A percentile compares a stretch with the other conserved stretches of the same genome.
Evolutionary conservation across 2,329 filamentous ascomycete genomes (phyloP).

Genomic region (Tolypocladium album): DNA sequence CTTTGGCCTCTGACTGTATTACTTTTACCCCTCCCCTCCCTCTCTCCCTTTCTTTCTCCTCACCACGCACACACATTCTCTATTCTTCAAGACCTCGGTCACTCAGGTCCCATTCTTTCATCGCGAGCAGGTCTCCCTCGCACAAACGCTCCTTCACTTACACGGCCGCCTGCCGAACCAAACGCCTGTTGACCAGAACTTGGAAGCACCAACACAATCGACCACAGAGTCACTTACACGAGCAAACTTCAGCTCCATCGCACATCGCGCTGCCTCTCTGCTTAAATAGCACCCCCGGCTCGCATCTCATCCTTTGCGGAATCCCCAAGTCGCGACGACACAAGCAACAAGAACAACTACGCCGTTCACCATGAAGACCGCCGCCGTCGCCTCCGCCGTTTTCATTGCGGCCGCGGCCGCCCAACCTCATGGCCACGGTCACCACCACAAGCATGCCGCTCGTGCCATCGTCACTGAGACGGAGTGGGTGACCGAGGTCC

Average conservation of each 20-base stretch:
- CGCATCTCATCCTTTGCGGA: neutral
- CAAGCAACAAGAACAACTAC: neutral
- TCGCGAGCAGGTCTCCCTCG: constrained; percentile 4
- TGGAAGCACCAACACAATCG: neutral
- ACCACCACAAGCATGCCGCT: constrained; percentile 25
- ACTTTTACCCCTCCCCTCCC: neutral
- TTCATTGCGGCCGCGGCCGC: constrained; percentile 34
- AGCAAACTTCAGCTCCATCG: neutral
- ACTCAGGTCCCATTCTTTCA: constrained; percentile 3
- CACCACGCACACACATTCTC: neutral
- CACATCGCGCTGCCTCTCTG: neutral
- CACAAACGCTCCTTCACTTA: constrained; percentile 5
- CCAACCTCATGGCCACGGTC: constrained; percentile 34
- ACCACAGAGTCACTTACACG: neutral
- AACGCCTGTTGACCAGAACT: neutral
- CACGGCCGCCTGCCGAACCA: neutral
- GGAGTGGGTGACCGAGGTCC: constrained; percentile 40
- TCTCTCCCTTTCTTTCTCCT: neutral
- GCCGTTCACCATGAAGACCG: constrained; percentile 30
- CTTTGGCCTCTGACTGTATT: too few relatives aligned
- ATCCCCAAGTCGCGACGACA: constrained; percentile 2
- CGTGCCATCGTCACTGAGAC: constrained; percentile 34
- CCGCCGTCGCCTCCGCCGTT: constrained; percentile 17
- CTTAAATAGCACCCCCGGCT: neutral
- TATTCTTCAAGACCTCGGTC: neutral